Evolutionary conservation across 768 basidiomycete species (phyloP).

Genomic region (Tylopilus plumbeoviolaceoides): DNA sequence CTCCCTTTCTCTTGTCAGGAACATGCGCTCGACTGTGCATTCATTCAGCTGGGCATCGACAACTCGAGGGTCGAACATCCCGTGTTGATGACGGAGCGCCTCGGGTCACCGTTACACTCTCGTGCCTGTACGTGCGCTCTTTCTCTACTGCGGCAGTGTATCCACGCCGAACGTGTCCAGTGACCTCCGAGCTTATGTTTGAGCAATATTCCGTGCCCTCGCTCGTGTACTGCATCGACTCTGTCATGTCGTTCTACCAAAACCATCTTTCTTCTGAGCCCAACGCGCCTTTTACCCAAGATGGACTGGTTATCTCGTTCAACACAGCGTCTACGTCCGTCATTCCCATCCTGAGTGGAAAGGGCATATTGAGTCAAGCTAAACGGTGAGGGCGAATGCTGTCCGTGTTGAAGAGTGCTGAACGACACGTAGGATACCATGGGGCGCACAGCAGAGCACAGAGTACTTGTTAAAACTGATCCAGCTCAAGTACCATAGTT

Average conservation of each 20-base stretch:
- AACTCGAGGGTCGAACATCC: constrained; percentile 76
- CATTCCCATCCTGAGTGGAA: constrained; percentile 81
- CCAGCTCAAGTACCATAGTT: constrained; percentile 92
- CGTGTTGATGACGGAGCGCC: constrained; percentile 88
- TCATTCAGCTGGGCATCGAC: constrained; percentile 82
- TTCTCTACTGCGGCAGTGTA: not conserved
- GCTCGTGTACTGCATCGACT: constrained; percentile 84
- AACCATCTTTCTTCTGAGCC: constrained; percentile 47
- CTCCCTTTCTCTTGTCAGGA: constrained; percentile 56
- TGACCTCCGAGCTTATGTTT: constrained; percentile 95
- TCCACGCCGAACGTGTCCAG: constrained; percentile 36
- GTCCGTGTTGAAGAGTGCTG: not conserved
- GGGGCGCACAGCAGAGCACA: constrained; percentile 86
- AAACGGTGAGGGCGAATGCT: constrained; percentile 60
- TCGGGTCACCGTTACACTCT: constrained; percentile 86
- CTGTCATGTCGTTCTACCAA: constrained; percentile 88
- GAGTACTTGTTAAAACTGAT: constrained; percentile 92
- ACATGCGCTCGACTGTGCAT: constrained; percentile 89
- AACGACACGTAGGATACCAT: constrained; percentile 68
- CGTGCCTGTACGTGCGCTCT: constrained; percentile 60
- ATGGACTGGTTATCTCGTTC: constrained; percentile 87
- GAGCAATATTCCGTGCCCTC: constrained; percentile 87
- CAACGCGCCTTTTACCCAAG: constrained; percentile 43
- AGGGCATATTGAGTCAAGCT: constrained; percentile 76
- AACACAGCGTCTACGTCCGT: constrained; percentile 90